Percentiles rank a stretch among this genome's conserved stretches.
phyloP scores from a whole-genome alignment of 2,329 filamentous ascomycete species.

The Zasmidium citrigriseum region DNA sequence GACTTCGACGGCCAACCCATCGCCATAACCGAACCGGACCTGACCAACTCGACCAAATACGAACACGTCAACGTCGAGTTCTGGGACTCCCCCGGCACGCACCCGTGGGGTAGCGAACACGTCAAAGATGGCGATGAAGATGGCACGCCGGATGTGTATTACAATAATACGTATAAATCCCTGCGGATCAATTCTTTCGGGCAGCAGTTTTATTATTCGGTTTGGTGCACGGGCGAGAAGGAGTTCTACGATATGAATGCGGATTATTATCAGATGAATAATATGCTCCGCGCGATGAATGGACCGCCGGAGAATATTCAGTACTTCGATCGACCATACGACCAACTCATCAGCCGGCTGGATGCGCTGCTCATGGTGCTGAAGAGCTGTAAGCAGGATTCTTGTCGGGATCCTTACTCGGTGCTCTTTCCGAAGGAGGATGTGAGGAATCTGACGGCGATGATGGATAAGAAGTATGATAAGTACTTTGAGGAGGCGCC shows the following conservation, averaged over 20 bases:
- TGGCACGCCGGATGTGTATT: constrained; percentile 8
- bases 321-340: not conserved
- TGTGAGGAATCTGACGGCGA: constrained; percentile 19
- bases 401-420: constrained; percentile 20
- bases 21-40: constrained; percentile 37
- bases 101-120: too few species aligned
- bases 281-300: constrained; percentile 32
- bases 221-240: constrained; percentile 67
- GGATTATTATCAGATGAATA: constrained; percentile 20
- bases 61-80: constrained; percentile 47
- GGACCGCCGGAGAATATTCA: not conserved
- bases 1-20: constrained; percentile 62
- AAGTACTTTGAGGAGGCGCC: constrained; percentile 36
- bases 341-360: constrained; percentile 13
- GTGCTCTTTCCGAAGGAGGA: constrained; percentile 23
- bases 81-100: constrained; percentile 28
- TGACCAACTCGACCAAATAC: constrained; percentile 32
- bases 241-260: constrained; percentile 58
- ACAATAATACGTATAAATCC: constrained; percentile 63
- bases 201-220: constrained; percentile 64
- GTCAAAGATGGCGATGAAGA: not conserved
- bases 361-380: constrained; percentile 30
- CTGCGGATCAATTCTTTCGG: constrained; percentile 55
- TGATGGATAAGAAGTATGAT: constrained; percentile 22
- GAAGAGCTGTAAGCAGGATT: constrained; percentile 25